phyloP scores from a whole-genome alignment of 805 yeast species.

The Schizosaccharomyces cryophilus region DNA sequence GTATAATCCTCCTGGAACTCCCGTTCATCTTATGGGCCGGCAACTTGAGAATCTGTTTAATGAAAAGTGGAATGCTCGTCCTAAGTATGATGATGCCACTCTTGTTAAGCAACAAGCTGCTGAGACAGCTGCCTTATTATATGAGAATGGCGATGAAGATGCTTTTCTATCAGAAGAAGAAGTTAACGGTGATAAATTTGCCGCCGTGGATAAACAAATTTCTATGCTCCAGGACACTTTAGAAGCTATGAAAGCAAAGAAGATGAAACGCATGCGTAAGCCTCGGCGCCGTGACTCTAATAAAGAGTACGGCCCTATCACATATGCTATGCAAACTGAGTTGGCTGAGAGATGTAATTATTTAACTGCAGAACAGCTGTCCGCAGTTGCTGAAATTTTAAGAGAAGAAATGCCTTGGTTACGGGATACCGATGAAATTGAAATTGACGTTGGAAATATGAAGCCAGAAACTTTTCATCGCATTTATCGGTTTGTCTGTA shows the following conservation, averaged over 20 bases:
- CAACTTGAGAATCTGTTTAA: constrained; percentile 66
- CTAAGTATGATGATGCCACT: constrained; percentile 13
- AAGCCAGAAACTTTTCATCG: constrained; percentile 64
- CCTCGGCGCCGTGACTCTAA: constrained; percentile 2
- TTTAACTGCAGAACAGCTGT: constrained; percentile 57
- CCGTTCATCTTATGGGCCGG: constrained; percentile 89
- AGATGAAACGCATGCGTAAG: constrained; percentile 3
- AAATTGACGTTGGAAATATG: constrained; percentile 80
- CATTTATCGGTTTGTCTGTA: constrained; percentile 48
- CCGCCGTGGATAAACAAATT: constrained; percentile 17
- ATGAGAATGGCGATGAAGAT: constrained; percentile 31
- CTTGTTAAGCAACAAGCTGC: constrained; percentile 16
- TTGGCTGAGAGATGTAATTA: constrained; percentile 62
- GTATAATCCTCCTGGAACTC: constrained; percentile 92
- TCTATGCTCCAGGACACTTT: not conserved
- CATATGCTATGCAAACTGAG: constrained; percentile 91
- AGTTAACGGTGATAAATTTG: constrained; percentile 25
- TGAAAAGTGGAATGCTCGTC: constrained; percentile 69
- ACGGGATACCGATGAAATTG: constrained; percentile 49
- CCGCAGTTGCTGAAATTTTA: constrained; percentile 63
- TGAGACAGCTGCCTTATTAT: constrained; percentile 11
- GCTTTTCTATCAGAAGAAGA: constrained; percentile 43
- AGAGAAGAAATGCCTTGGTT: constrained; percentile 35
- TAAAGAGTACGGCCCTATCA: constrained; percentile 2
- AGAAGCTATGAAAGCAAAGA: not conserved